Conservation (phyloP, 257 asterid genomes). For the Coffea eugenioides region DNA sequence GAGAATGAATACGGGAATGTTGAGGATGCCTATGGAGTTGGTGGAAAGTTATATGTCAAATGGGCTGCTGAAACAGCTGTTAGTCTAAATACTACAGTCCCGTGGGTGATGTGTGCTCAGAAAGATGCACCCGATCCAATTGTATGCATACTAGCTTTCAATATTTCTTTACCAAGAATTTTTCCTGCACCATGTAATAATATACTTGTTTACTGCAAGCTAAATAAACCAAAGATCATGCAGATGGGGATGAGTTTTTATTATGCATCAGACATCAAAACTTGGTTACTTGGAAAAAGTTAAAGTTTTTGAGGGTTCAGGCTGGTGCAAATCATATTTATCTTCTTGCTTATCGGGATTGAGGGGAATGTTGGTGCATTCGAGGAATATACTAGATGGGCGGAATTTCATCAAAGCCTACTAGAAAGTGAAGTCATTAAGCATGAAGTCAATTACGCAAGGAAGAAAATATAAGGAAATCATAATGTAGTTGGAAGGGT, state of each 20-base stretch:
- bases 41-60: conserved; percentile 54
- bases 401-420: too few species aligned
- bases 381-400: too few species aligned
- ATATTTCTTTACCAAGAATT: background rate
- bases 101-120: conserved; percentile 87
- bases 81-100: conserved; percentile 61
- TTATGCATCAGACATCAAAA: background rate
- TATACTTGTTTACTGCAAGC: background rate
- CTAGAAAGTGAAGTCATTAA: too few species aligned
- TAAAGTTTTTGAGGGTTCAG: too few species aligned
- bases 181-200: background rate
- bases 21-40: conserved; percentile 62
- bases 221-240: background rate
- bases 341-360: too few species aligned
- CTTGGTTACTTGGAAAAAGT: background rate
- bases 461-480: too few species aligned
- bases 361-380: too few species aligned
- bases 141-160: conserved; percentile 32
- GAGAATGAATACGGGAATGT: conserved; percentile 86
- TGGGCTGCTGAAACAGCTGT: conserved; percentile 91
- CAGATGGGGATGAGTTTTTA: background rate
- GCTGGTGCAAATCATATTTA: too few species aligned
- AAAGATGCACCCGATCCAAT: conserved; percentile 76
- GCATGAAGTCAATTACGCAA: too few species aligned
- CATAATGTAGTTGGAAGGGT: too few species aligned